Conservation (phyloP, 176 grass and related monocot species). For the Rhipidocladum racemiflorum region DNA sequence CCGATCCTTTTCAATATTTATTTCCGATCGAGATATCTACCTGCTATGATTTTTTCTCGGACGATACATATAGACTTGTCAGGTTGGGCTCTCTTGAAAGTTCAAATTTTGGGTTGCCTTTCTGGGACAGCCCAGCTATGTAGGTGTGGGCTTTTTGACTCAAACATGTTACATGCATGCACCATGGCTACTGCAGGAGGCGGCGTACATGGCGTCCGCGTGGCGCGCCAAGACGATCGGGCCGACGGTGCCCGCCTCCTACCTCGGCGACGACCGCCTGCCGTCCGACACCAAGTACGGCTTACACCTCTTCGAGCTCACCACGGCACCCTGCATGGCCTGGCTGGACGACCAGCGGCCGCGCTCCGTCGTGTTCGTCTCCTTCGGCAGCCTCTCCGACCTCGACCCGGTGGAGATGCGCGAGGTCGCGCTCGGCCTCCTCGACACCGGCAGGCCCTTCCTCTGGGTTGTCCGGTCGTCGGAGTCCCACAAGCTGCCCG, state of each 20-base stretch:
- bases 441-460: constrained; percentile 19
- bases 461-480: constrained; percentile 43
- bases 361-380: constrained; percentile 43
- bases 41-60: too few species aligned
- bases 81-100: neutral
- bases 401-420: neutral
- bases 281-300: constrained; percentile 13
- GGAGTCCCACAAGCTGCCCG: too few species aligned
- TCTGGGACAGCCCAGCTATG: neutral
- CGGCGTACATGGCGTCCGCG: constrained; percentile 52
- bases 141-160: neutral
- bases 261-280: constrained; percentile 38
- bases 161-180: neutral
- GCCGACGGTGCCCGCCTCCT: constrained; percentile 59
- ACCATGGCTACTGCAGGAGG: constrained; percentile 29
- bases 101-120: neutral
- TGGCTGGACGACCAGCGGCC: constrained; percentile 29
- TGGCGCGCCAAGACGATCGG: constrained; percentile 77
- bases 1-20: neutral
- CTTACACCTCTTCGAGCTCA: neutral
- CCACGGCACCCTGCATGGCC: neutral
- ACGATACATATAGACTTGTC: too few species aligned
- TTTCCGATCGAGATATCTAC: too few species aligned
- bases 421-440: neutral
- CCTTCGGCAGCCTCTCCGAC: constrained; percentile 63